Conservation (phyloP, 1,139 yeast genomes). For the Pichia sp. region DNA sequence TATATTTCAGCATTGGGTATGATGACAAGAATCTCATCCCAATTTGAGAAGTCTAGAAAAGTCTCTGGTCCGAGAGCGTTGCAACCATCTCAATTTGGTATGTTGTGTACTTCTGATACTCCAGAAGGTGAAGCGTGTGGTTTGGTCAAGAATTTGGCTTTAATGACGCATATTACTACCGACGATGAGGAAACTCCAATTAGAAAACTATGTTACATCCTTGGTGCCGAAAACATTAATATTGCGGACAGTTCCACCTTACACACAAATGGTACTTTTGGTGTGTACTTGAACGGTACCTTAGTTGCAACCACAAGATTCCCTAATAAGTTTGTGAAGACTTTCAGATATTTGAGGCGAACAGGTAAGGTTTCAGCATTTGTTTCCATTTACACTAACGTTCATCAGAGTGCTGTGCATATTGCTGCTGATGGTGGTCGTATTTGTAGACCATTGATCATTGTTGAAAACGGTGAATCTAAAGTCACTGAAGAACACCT, state of each 20-base stretch:
- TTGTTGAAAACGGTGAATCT: constrained; percentile 66
- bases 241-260: constrained; percentile 78
- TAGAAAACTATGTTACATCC: constrained; percentile 60
- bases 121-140: constrained; percentile 99
- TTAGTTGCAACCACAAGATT: constrained; percentile 82
- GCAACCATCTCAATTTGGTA: constrained; percentile 98
- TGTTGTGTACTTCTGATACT: constrained; percentile 98
- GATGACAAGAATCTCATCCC: constrained; percentile 99
- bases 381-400: constrained; percentile 82
- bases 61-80: constrained; percentile 99
- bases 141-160: constrained; percentile 87
- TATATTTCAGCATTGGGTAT: constrained; percentile 95
- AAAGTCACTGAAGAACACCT: constrained; percentile 70
- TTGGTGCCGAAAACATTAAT: constrained; percentile 87
- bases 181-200: constrained; percentile 96
- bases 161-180: constrained; percentile 98
- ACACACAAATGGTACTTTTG: constrained; percentile 70
- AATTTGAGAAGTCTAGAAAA: constrained; percentile 94
- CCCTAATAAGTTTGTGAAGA: constrained; percentile 71
- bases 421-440: constrained; percentile 99
- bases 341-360: constrained; percentile 77
- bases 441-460: constrained; percentile 92
- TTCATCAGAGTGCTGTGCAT: constrained; percentile 88
- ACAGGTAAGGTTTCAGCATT: constrained; percentile 83
- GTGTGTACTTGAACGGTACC: constrained; percentile 90